Conservation (phyloP, 2,329 filamentous ascomycete species). For the Pseudogymnoascus sp. region DNA sequence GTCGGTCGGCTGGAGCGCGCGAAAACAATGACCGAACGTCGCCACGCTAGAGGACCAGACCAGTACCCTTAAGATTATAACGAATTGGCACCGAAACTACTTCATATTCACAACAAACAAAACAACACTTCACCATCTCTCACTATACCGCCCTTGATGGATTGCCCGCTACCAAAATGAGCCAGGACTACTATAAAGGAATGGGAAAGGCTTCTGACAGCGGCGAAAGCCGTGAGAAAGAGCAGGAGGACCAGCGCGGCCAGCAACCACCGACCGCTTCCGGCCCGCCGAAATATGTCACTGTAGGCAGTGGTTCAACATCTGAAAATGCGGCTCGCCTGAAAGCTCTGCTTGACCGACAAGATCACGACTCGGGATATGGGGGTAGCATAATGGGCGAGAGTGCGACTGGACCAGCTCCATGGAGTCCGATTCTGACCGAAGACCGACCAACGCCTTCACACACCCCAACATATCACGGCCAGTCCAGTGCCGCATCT, state of each 20-base stretch:
- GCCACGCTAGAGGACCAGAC: slow-evolving; percentile 2
- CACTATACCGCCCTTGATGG: slow-evolving; percentile 13
- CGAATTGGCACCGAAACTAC: neutral
- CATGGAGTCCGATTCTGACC: slow-evolving; percentile 41
- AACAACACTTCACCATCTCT: slow-evolving; percentile 32
- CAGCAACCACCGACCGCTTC: slow-evolving; percentile 10
- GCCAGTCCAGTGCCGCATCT: slow-evolving; percentile 30
- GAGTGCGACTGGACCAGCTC: slow-evolving; percentile 37
- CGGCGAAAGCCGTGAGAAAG: neutral
- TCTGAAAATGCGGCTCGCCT: slow-evolving; percentile 76
- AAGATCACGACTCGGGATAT: slow-evolving; percentile 83
- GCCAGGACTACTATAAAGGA: slow-evolving; percentile 50
- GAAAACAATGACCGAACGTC: slow-evolving; percentile 7
- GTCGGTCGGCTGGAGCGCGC: neutral
- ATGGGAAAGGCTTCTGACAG: slow-evolving; percentile 37
- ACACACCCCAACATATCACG: slow-evolving; percentile 29
- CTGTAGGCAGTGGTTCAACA: slow-evolving; percentile 73
- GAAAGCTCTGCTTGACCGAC: slow-evolving; percentile 65
- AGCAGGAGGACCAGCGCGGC: neutral
- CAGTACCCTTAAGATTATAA: slow-evolving; percentile 8
- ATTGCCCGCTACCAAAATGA: slow-evolving; percentile 40
- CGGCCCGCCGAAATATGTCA: slow-evolving; percentile 66
- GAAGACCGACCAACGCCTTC: slow-evolving; percentile 41
- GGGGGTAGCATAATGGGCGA: slow-evolving; percentile 71
- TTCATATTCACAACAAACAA: slow-evolving; percentile 15